phyloP scores from a whole-genome alignment of 768 basidiomycete species.

The Russula olivacea region DNA sequence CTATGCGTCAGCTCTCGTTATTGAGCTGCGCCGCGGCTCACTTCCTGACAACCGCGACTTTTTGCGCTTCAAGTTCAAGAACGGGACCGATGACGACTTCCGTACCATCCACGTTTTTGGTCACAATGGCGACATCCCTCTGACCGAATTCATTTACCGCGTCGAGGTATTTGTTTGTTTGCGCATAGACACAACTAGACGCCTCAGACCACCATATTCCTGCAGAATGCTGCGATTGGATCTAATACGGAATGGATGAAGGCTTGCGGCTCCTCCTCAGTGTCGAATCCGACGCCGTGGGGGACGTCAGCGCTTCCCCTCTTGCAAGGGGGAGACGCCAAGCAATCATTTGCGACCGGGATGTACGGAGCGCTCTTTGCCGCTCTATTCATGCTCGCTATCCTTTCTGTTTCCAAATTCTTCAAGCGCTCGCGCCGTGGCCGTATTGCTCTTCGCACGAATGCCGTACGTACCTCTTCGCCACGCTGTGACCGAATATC shows the following conservation, averaged over 20 bases:
- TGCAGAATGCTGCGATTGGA: slow-evolving; percentile 41
- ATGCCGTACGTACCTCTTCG: slow-evolving; percentile 13
- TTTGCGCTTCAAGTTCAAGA: slow-evolving; percentile 80
- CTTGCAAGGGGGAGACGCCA: neutral
- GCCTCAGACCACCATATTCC: neutral
- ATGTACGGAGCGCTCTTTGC: slow-evolving; percentile 23
- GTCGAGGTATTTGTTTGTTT: slow-evolving; percentile 49
- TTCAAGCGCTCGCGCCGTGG: slow-evolving; percentile 20
- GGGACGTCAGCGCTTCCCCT: slow-evolving; percentile 17
- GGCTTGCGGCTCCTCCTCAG: slow-evolving; percentile 32
- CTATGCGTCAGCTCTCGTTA: slow-evolving; percentile 65
- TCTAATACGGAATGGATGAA: slow-evolving; percentile 43
- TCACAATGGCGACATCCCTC: slow-evolving; percentile 66
- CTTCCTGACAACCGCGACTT: slow-evolving; percentile 76
- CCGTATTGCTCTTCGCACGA: slow-evolving; percentile 14
- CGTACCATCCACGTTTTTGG: slow-evolving; percentile 68
- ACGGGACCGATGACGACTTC: slow-evolving; percentile 63
- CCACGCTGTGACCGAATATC: neutral
- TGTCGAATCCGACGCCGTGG: neutral
- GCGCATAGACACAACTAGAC: neutral
- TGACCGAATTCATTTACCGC: slow-evolving; percentile 82
- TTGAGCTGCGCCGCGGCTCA: slow-evolving; percentile 72
- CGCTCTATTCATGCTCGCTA: slow-evolving; percentile 20
- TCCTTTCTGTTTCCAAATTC: slow-evolving; percentile 15
- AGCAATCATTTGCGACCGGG: slow-evolving; percentile 16